Base-by-base conservation (phyloP, 2,329 filamentous ascomycete species). In the Colletotrichum aenigma region DNA sequence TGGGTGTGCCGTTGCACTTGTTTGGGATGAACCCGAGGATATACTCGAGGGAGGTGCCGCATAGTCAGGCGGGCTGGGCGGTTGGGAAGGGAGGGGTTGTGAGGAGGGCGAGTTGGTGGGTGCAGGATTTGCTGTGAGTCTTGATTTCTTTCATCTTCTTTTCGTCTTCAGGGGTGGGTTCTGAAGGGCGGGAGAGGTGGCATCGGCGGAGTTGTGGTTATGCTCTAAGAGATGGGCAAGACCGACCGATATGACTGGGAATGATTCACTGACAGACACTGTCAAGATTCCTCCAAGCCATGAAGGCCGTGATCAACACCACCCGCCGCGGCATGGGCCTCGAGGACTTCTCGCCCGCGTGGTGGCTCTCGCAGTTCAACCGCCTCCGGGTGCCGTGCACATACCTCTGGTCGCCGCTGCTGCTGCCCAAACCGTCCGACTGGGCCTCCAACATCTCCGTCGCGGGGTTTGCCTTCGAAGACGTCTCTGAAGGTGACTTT, bases 1-100 rank as follows among this genome's bases (percentile, higher is more conserved):
- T 92, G n/a, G 90, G 90, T 0, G 87, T 92, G 48, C 91, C 91
- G 2, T 79, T 92, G n/a, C 90, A 91, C 79, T 83, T 94, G 77
- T 94, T 94, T 91, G 94, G 94, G 81, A 94, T 93, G 84, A 90
- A 77, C 18, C 72, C 68, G 38, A 66, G 75, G 43, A 72, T 69
- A 6, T 75, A 66, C 21, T 71, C 72, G 24, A 65, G 28, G 56
- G 72, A 77, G 58, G 10, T 77, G 2, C 72, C 72, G 43, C 75
- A 77, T 48, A 64, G 66, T n/a, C 75, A 77, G 64, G 55, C 72
- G 5, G 75, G 30, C 4, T 75, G 72, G 72, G 62, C 64, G 7
- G 64, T 66, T 48, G 38, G 48, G 43, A 62, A 21, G 7, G 64
- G 71, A 2, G 30, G n/a, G 30, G 4, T 13, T 62, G 75, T 60